Conservation (phyloP, 768 basidiomycete species). For the Serendipita indica region DNA sequence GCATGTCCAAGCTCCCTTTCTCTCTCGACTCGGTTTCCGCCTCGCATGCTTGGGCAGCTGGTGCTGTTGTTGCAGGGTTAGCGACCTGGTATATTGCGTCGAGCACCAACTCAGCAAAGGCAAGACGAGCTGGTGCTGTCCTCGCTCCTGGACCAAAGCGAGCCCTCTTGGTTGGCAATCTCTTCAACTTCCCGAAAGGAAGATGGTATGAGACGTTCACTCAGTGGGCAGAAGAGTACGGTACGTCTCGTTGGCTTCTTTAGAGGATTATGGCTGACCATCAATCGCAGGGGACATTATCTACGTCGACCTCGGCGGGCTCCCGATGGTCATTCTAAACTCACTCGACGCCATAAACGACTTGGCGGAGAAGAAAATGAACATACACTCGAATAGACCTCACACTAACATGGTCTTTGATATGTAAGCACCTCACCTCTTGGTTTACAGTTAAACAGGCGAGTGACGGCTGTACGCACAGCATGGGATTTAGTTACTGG, state of each 20-base stretch:
- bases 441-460: background rate
- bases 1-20: no score
- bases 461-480: background rate
- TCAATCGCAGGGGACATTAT: constrained; percentile 10
- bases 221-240: constrained; percentile 11
- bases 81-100: background rate
- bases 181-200: constrained; percentile 16
- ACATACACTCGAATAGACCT: constrained; percentile 21
- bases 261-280: no score
- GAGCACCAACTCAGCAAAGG: background rate
- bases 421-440: background rate
- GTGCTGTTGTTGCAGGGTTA: no score
- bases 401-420: constrained; percentile 9
- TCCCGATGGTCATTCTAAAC: constrained; percentile 21
- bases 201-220: background rate
- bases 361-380: constrained; percentile 25
- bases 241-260: no score
- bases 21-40: no score
- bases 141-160: constrained; percentile 17
- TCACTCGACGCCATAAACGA: constrained; percentile 23
- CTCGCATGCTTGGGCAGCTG: no score
- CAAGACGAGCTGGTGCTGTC: constrained; percentile 10
- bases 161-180: constrained; percentile 17
- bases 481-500: background rate
- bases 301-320: constrained; percentile 8